Evolutionary conservation across 1,284 basidiomycete species (phyloP).

Genomic region (Fomes fomentarius): DNA sequence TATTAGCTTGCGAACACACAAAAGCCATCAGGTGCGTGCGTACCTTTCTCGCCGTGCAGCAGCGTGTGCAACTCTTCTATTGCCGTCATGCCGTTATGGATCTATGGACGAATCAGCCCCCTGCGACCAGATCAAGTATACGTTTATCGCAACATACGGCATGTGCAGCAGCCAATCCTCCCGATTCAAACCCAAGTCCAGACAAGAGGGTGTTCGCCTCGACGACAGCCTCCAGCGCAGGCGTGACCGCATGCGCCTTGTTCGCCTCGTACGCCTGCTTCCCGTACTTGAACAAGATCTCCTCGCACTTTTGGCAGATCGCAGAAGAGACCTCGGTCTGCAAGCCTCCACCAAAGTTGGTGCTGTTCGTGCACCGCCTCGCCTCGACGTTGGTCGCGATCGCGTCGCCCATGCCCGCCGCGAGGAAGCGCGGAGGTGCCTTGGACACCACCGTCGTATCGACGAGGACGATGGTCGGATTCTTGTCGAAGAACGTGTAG

Average conservation of each 20-base stretch:
- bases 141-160: conserved; percentile 27
- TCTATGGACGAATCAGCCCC: conserved; percentile 18
- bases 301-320: conserved; percentile 39
- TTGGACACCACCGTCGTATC: conserved; percentile 37
- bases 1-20: no score
- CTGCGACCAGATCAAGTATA: not conserved
- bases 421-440: conserved; percentile 37
- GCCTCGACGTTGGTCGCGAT: conserved; percentile 41
- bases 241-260: conserved; percentile 36
- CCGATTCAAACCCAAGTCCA: conserved; percentile 39
- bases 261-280: conserved; percentile 39
- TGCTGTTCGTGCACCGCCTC: conserved; percentile 30
- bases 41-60: conserved; percentile 40
- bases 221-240: conserved; percentile 39
- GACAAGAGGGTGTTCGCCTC: conserved; percentile 40
- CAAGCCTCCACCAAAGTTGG: conserved; percentile 38
- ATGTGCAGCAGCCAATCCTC: conserved; percentile 38
- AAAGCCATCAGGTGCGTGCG: no score
- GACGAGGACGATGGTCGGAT: conserved; percentile 38
- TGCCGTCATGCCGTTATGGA: conserved; percentile 38
- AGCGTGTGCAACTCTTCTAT: conserved; percentile 35
- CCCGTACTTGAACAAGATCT: conserved; percentile 39
- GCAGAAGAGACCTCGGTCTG: conserved; percentile 36
- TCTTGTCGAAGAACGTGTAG: conserved; percentile 38
- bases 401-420: conserved; percentile 39